Evolutionary conservation across 2,329 filamentous ascomycete genomes (phyloP), one percentile per base, ranked within the genome.

Genomic region (Blumeria graminis): DNA sequence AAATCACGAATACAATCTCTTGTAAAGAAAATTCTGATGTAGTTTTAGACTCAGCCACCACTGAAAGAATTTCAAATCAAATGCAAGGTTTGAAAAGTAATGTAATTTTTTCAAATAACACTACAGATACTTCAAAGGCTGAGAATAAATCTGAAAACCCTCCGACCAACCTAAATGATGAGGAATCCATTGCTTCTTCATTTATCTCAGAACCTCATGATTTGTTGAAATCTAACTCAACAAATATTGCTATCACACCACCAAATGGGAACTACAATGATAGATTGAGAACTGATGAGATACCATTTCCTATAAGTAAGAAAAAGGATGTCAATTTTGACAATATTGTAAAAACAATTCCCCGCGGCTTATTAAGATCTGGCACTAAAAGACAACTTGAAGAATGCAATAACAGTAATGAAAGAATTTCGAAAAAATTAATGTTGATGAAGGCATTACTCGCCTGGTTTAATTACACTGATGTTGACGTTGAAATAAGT

Each of bases 251-350:
- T 7, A 45, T 59, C 55, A 65, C 64, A 63, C 62, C 63, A 59
- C 76, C 76, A 38, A 76, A 80, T 63, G 22, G 22, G 22, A 28
- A 28, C 22, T 28, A 4, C 22, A 1, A 28, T 32, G 16, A 28
- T 10, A 3, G n/a, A 32, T 50, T 50, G 16, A 16, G 18, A 36
- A 16, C 50, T 14, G 50, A 53, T 35, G 13, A 16, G 2, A 35
- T 35, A 53, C 34, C 50, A 10, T 13, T 36, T 16, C 16, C 50
- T 53, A 28, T 13, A 8, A n/a, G 36, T 16, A 53, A 35, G 16
- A 28, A 28, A 28, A 53, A 53, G 50, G 50, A 1, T 11, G 34
- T 53, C 10, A 53, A 53, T 36, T 38, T 53, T 36, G 32, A 53
- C 1, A n/a, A 38, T 6, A 7, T 35, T 14, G 18, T 35, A 5